phyloP scores from a whole-genome alignment of 2,329 filamentous ascomycete genomes.

The Penicillium nordicum region DNA sequence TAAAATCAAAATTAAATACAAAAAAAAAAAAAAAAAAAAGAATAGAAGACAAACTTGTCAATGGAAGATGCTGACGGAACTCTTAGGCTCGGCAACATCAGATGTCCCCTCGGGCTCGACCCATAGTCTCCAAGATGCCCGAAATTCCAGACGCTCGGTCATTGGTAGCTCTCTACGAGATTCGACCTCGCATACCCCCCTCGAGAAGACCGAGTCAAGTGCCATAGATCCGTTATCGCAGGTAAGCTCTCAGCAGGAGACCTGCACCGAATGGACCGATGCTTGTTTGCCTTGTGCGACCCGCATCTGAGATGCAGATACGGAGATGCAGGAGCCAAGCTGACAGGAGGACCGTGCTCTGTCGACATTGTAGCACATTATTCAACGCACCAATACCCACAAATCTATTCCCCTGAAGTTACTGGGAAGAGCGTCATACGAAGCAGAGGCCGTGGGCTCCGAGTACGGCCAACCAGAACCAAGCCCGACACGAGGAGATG shows the following conservation, averaged over 20 bases:
- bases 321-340: slow-evolving; percentile 4
- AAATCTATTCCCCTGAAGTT: slow-evolving; percentile 51
- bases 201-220: slow-evolving; percentile 38
- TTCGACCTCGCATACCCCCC: slow-evolving; percentile 25
- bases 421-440: slow-evolving; percentile 40
- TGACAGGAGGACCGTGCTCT: slow-evolving; percentile 4
- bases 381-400: slow-evolving; percentile 65
- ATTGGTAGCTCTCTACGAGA: slow-evolving; percentile 24
- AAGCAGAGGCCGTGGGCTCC: slow-evolving; percentile 40
- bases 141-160: slow-evolving; percentile 18
- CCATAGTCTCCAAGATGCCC: slow-evolving; percentile 28
- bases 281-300: neutral
- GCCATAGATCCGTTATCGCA: slow-evolving; percentile 66
- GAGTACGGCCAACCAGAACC: slow-evolving; percentile 33
- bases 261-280: neutral
- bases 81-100: slow-evolving; percentile 28
- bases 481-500: slow-evolving; percentile 30
- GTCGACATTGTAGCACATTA: slow-evolving; percentile 52
- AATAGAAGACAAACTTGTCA: neutral
- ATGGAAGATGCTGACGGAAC: slow-evolving; percentile 9
- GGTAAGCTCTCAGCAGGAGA: slow-evolving; percentile 41
- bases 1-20: too few species aligned
- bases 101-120: slow-evolving; percentile 33
- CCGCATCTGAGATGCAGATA: neutral
- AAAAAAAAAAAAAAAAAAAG: neutral